Base-by-base conservation (phyloP, 768 basidiomycete genomes). In the Russula olivacea region DNA sequence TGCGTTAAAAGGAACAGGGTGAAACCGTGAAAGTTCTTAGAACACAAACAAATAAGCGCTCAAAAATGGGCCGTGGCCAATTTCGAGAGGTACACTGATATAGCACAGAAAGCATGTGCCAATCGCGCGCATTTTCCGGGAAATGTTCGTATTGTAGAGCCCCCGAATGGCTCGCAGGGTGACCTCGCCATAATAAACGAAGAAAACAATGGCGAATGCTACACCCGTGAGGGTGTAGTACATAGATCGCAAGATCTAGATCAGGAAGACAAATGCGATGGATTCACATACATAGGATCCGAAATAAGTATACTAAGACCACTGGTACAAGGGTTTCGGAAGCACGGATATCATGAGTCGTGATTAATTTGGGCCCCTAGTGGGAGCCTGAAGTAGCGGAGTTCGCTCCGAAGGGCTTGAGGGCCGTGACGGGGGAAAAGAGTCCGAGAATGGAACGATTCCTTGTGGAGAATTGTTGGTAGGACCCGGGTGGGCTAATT, bases 401-500 rank as follows among this genome's bases (percentile, higher is more conserved):
- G 63, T 64, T 55, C 54, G 54, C 25, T 64, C 63, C 1, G 63
- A 60, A 30, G 63, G 63, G 25, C 40, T 49, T 23, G 59, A 60
- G 30, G 63, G 9, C 19, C 40, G 66, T 55, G 55, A 55, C 53
- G 41, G 60, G 54, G 47, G 15, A 12, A 56, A 56, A 55, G 56
- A 45, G 45, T 47, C 34, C 25, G 47, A 14, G 4, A 57, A 41
- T 34, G 57, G 36, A 55, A 17, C 34, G 43, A 40, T 32, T 32
- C 14, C 43, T 41, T 21, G 57, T 32, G 56, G 5, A 19, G 41
- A 21, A 32, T 36, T 21, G 36, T 25, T 38, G 30, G 34, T 43
- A 28, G 52, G 60, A 28, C 55, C 38, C 15, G 58, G 55, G n/a
- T 63, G 70, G 69, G 61, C 66, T 40, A 69, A 69, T 7, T 71